Conservation (phyloP, 2,329 filamentous ascomycete species). For the Talaromyces rugulosus region DNA sequence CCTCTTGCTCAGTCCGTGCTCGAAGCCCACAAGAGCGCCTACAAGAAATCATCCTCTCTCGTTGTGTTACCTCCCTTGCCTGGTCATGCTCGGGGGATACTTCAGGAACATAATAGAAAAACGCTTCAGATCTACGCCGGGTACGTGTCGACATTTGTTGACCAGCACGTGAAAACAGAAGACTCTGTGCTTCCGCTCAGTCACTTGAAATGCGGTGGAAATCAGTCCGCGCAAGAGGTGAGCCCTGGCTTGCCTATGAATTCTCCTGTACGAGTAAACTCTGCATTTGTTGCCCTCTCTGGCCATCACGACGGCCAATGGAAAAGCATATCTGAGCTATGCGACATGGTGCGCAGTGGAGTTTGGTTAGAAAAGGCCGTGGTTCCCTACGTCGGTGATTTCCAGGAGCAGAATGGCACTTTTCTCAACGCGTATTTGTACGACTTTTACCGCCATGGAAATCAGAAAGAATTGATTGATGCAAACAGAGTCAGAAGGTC, state of each 20-base stretch:
- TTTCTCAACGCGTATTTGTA: constrained; percentile 49
- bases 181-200: constrained; percentile 60
- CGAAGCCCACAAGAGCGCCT: constrained; percentile 31
- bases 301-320: constrained; percentile 61
- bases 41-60: constrained; percentile 1
- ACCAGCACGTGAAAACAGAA: constrained; percentile 55
- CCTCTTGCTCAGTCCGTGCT: constrained; percentile 43
- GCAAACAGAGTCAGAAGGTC: constrained; percentile 64
- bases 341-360: constrained; percentile 59
- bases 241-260: neutral
- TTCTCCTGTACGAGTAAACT: constrained; percentile 41
- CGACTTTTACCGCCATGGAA: constrained; percentile 74
- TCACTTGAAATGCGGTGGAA: constrained; percentile 22
- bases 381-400: constrained; percentile 64
- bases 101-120: constrained; percentile 57
- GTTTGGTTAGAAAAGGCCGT: constrained; percentile 72
- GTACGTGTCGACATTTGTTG: constrained; percentile 66
- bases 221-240: neutral
- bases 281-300: constrained; percentile 68
- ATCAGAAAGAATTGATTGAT: constrained; percentile 54
- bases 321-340: constrained; percentile 62
- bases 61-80: constrained; percentile 5
- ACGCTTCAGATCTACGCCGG: constrained; percentile 62
- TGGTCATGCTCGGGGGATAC: neutral
- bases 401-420: constrained; percentile 51